A percentile compares a stretch with the other conserved stretches of the same genome.
These are phyloP conservation scores for Microbotryum silenes-acaulis DNA, from an alignment of 1,284 basidiomycete genomes.

Conservation along the genomic window DNA sequence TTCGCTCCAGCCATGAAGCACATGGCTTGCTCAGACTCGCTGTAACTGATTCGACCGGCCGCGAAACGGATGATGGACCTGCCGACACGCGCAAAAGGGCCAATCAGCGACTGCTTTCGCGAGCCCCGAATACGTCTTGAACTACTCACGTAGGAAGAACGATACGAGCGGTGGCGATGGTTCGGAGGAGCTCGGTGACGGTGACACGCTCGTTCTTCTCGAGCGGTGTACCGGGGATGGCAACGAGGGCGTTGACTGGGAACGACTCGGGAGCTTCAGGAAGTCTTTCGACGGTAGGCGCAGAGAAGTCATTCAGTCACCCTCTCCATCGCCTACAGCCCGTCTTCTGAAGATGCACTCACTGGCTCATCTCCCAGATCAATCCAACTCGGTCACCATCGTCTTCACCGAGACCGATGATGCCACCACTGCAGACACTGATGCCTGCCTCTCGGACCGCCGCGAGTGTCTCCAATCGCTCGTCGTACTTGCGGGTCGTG, in stretches of 20 bases:
- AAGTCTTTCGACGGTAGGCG: constrained; percentile 52
- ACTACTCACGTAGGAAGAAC: constrained; percentile 58
- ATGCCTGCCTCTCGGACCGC: constrained; percentile 92
- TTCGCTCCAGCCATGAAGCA: constrained; percentile 98
- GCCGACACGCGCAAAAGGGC: not conserved
- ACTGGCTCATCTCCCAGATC: constrained; percentile 90
- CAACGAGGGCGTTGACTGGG: constrained; percentile 87
- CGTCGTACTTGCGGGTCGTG: constrained; percentile 89
- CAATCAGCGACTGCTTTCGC: not conserved
- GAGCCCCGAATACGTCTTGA: not conserved
- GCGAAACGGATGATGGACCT: constrained; percentile 90
- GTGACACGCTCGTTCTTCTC: constrained; percentile 56
- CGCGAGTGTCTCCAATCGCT: constrained; percentile 78
- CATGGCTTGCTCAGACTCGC: constrained; percentile 91
- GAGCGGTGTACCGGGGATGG: constrained; percentile 54
- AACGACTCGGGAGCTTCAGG: constrained; percentile 95
- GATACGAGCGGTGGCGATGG: constrained; percentile 89
- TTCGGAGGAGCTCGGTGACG: constrained; percentile 79
- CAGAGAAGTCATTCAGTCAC: not conserved
- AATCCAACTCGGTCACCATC: constrained; percentile 85
- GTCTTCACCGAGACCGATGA: constrained; percentile 86
- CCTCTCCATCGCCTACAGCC: not conserved
- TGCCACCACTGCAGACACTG: constrained; percentile 94
- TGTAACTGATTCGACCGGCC: constrained; percentile 82
- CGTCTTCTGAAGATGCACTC: constrained; percentile 37